phyloP scores from a whole-genome alignment of 2,329 filamentous ascomycete species.

The Albifimbria verrucaria region DNA sequence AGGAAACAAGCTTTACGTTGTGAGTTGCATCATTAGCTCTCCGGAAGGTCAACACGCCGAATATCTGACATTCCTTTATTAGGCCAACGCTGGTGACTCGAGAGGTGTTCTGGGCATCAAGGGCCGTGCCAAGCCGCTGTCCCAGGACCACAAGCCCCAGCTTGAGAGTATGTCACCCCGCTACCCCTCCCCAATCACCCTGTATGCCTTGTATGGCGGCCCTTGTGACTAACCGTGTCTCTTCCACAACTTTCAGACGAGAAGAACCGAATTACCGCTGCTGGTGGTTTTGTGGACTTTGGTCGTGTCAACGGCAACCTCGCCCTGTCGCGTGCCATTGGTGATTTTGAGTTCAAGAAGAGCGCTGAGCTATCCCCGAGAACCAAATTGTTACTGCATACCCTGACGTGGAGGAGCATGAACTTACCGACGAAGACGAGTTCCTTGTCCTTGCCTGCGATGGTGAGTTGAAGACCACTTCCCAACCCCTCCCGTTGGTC shows the following conservation, averaged over 20 bases:
- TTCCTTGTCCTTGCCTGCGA: slow-evolving; percentile 93
- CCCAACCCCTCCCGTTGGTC: not conserved
- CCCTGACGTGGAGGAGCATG: slow-evolving; percentile 89
- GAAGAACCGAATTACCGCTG: slow-evolving; percentile 92
- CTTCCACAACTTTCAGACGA: slow-evolving; percentile 59
- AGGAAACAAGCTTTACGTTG: slow-evolving; percentile 89
- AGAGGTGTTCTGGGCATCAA: slow-evolving; percentile 94
- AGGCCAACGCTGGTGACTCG: slow-evolving; percentile 98
- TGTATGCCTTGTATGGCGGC: no score
- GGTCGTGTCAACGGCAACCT: slow-evolving; percentile 98
- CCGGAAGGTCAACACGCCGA: slow-evolving; percentile 6
- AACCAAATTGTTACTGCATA: slow-evolving; percentile 97
- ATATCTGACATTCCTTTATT: slow-evolving; percentile 15
- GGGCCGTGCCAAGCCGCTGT: slow-evolving; percentile 93
- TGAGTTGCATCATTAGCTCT: slow-evolving; percentile 50
- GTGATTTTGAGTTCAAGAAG: slow-evolving; percentile 99
- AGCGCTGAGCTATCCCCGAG: slow-evolving; percentile 94
- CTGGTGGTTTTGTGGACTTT: slow-evolving; percentile 97
- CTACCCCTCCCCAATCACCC: slow-evolving; percentile 4
- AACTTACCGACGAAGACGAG: slow-evolving; percentile 89
- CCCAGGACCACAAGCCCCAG: slow-evolving; percentile 99
- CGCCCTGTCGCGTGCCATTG: slow-evolving; percentile 92
- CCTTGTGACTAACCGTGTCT: slow-evolving; percentile 10
- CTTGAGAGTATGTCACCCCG: slow-evolving; percentile 73
- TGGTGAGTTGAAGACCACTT: slow-evolving; percentile 55